Evolutionary conservation across 2,329 filamentous ascomycete genomes (phyloP).

Genomic region (Ampelomyces quisqualis): DNA sequence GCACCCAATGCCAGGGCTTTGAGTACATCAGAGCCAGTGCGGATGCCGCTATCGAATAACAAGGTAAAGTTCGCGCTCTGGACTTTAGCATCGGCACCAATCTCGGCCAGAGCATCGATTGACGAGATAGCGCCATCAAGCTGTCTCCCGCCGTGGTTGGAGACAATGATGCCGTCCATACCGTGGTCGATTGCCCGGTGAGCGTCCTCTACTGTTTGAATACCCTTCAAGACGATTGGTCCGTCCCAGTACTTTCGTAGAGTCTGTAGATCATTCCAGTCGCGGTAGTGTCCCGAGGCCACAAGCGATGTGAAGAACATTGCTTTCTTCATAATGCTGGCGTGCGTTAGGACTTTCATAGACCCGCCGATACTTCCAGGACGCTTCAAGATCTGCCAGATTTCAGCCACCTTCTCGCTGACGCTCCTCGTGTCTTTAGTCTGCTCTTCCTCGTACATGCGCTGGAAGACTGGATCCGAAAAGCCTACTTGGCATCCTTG

Average conservation of each 20-base stretch:
- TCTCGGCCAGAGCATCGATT: conserved; percentile 41
- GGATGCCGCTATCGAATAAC: conserved; percentile 42
- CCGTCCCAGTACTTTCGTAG: conserved; percentile 41
- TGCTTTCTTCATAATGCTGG: conserved; percentile 38
- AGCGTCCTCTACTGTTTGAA: conserved; percentile 43
- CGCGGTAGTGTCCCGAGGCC: conserved; percentile 38
- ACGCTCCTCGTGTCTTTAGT: conserved; percentile 34
- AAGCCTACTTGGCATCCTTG: conserved; percentile 41
- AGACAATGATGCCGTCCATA: conserved; percentile 43
- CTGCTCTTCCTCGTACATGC: conserved; percentile 34
- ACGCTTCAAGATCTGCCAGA: conserved; percentile 41
- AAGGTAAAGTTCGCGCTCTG: conserved; percentile 34
- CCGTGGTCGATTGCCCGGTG: conserved; percentile 37
- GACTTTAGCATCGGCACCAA: conserved; percentile 36
- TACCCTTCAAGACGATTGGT: conserved; percentile 44
- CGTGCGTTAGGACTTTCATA: conserved; percentile 38
- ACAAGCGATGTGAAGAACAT: conserved; percentile 40
- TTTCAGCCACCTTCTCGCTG: conserved; percentile 38
- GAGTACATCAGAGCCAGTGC: conserved; percentile 40
- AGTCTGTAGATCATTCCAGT: conserved; percentile 39
- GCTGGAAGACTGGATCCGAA: conserved; percentile 42
- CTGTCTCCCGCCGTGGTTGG: conserved; percentile 43
- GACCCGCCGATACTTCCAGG: conserved; percentile 39
- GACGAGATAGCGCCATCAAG: conserved; percentile 39
- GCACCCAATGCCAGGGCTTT: conserved; percentile 44